Percentiles rank a stretch among this genome's conserved stretches.
Conservation (phyloP, 1,139 yeast species). For the Candida albicans region DNA sequence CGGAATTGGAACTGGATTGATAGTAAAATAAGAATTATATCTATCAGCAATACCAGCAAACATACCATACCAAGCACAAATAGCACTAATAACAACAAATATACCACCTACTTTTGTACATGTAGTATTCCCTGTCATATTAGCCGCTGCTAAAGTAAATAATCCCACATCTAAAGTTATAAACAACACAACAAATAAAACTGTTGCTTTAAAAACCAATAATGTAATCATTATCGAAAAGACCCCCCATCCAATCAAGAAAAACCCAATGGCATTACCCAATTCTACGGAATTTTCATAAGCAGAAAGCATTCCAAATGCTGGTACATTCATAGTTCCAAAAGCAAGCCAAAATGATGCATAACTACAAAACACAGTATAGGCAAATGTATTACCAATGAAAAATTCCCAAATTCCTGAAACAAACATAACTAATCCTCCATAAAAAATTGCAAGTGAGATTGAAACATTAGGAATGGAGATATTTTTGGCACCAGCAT, state of each 20-base stretch:
- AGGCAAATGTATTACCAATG: constrained; percentile 41
- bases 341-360: constrained; percentile 46
- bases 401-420: constrained; percentile 56
- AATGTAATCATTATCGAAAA: constrained; percentile 42
- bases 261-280: constrained; percentile 40
- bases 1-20: constrained; percentile 1
- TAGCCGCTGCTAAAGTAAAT: constrained; percentile 43
- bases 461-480: constrained; percentile 38
- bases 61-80: constrained; percentile 43
- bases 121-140: constrained; percentile 32
- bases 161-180: constrained; percentile 39
- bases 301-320: constrained; percentile 58
- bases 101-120: constrained; percentile 46
- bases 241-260: constrained; percentile 45
- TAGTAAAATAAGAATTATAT: constrained; percentile 2
- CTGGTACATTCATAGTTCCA: constrained; percentile 32
- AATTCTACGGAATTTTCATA: constrained; percentile 38
- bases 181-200: constrained; percentile 39
- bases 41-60: constrained; percentile 33
- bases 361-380: constrained; percentile 40
- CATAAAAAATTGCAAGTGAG: constrained; percentile 45
- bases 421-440: constrained; percentile 47
- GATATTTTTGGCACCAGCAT: constrained; percentile 45
- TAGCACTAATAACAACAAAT: constrained; percentile 40
- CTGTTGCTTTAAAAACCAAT: constrained; percentile 46